phyloP scores from a whole-genome alignment of 139 green algal species.

The Chlamydomonas sp. region DNA sequence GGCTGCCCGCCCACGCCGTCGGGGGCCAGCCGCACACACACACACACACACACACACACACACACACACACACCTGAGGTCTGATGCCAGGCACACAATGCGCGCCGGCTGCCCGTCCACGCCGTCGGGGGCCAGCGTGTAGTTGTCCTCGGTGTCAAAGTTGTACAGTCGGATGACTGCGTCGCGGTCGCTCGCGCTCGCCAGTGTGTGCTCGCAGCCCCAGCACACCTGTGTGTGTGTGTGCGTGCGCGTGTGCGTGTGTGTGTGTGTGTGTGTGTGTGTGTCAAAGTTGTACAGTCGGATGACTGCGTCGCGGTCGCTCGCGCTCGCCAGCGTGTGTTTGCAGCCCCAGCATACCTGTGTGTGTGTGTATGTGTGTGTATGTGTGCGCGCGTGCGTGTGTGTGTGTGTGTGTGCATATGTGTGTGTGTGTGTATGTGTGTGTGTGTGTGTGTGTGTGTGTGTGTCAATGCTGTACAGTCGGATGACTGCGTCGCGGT shows the following conservation, averaged over 20 bases:
- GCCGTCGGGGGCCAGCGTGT: constrained; percentile 29
- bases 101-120: constrained; percentile 6
- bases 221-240: constrained; percentile 49
- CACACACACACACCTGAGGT: constrained; percentile 21
- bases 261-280: too few relatives aligned
- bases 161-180: constrained; percentile 50
- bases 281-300: constrained; percentile 57
- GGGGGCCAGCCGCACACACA: too few relatives aligned
- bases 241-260: too few relatives aligned
- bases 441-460: too few relatives aligned
- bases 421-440: too few relatives aligned
- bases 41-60: too few relatives aligned
- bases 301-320: constrained; percentile 39
- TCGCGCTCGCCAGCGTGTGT: constrained; percentile 45
- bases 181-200: constrained; percentile 36
- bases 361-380: too few relatives aligned
- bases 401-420: too few relatives aligned
- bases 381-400: too few relatives aligned
- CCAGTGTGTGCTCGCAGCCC: constrained; percentile 47
- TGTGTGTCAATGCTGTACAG: constrained; percentile 59
- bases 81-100: constrained; percentile 30
- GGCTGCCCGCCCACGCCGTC: too few relatives aligned
- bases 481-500: constrained; percentile 41
- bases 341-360: constrained; percentile 45
- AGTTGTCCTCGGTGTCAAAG: constrained; percentile 63